These are phyloP conservation scores for Bretschneidera sinensis DNA, from an alignment of 345 rosid genomes.

Conservation along the genomic window DNA sequence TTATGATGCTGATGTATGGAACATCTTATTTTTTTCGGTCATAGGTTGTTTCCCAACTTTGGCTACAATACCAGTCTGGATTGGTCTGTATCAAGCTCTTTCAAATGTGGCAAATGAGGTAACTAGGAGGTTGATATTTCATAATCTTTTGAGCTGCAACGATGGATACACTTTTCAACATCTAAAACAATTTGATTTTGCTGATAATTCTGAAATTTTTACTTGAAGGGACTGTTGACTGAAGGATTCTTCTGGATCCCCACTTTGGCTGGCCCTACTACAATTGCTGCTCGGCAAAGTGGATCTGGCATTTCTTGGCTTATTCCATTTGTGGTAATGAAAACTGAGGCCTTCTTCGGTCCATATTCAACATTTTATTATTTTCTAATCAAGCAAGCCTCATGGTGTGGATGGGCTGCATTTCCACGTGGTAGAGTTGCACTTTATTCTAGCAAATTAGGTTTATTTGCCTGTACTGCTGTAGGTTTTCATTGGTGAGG, in stretches of 20 bases:
- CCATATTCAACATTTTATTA: background rate
- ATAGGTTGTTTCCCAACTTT: conserved; percentile 92
- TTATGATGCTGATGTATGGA: conserved; percentile 13
- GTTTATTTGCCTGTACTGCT: conserved; percentile 4
- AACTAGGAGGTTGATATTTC: conserved; percentile 10
- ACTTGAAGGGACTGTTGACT: conserved; percentile 67
- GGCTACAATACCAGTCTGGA: conserved; percentile 95
- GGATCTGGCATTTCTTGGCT: conserved; percentile 98
- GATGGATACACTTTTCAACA: background rate
- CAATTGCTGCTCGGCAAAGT: conserved; percentile 95
- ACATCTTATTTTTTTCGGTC: conserved; percentile 16
- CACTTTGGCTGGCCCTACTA: conserved; percentile 90
- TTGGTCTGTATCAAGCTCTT: conserved; percentile 98
- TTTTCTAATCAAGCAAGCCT: conserved; percentile 4
- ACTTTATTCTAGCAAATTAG: background rate
- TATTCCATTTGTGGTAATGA: conserved; percentile 87
- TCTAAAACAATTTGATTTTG: conserved; percentile 5
- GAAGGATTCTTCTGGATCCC: conserved; percentile 99
- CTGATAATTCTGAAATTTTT: conserved; percentile 19
- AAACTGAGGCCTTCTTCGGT: conserved; percentile 3
- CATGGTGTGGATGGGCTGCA: background rate
- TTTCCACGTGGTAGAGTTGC: background rate
- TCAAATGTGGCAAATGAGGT: conserved; percentile 98
- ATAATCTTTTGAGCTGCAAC: conserved; percentile 6
- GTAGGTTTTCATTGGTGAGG: conserved; percentile 8